A percentile compares a stretch with the other conserved stretches of the same genome.
Conservation (phyloP, 371 early-diverging fungal genomes). For the Conidiobolus incongruus region DNA sequence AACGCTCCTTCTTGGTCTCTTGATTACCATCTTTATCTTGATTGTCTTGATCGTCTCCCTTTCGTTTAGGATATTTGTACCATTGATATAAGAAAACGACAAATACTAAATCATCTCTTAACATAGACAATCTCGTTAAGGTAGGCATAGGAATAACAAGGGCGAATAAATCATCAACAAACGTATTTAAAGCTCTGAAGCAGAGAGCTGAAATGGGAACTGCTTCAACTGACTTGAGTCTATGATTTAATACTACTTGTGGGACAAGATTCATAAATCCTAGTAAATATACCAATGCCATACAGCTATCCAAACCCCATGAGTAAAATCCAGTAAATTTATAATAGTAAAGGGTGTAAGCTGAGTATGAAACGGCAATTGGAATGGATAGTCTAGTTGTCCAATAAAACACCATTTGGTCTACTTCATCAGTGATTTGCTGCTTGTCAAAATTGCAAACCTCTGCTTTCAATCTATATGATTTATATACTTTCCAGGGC, state of each 20-base stretch:
- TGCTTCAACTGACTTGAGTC: conserved; percentile 38
- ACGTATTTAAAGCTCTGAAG: conserved; percentile 21
- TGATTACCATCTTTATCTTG: too few relatives aligned
- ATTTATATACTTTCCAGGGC: not conserved
- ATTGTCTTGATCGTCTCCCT: not conserved
- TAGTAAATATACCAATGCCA: conserved; percentile 23
- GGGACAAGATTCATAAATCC: conserved; percentile 39
- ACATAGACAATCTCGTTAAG: conserved; percentile 20
- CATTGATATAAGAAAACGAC: conserved; percentile 25
- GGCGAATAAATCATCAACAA: conserved; percentile 51
- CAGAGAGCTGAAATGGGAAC: conserved; percentile 23
- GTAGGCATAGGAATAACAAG: conserved; percentile 33
- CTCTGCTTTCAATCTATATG: not conserved
- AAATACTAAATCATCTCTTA: conserved; percentile 26
- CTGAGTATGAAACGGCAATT: conserved; percentile 25
- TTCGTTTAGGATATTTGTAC: conserved; percentile 20
- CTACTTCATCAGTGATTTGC: not conserved
- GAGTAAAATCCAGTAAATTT: conserved; percentile 37
- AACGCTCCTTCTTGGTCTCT: too few relatives aligned
- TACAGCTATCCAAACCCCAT: conserved; percentile 29
- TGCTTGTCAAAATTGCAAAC: not conserved
- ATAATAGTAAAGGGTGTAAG: conserved; percentile 32
- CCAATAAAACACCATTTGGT: conserved; percentile 1
- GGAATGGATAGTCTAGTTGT: not conserved
- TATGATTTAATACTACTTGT: conserved; percentile 26